These are phyloP conservation scores for Sphaerulina musiva DNA, from an alignment of 2,329 filamentous ascomycete genomes.

Conservation along the genomic window DNA sequence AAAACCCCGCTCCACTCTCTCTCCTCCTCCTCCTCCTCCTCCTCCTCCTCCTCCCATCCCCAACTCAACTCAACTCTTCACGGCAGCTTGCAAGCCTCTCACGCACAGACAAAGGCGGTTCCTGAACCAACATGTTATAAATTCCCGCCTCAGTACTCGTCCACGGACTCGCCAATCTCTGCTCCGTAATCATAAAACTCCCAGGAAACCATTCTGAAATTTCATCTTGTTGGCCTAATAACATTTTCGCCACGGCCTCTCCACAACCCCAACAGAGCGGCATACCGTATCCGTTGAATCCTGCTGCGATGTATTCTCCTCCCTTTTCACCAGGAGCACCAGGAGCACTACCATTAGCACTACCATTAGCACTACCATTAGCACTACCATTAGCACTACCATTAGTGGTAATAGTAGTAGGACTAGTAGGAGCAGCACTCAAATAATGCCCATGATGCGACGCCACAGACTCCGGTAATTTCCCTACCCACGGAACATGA, in stretches of 20 bases:
- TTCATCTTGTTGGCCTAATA: slow-evolving; percentile 13
- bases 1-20: too few species aligned
- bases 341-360: too few species aligned
- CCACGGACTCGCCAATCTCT: slow-evolving; percentile 12
- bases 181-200: slow-evolving; percentile 14
- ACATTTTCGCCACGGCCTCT: slow-evolving; percentile 22
- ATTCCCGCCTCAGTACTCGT: slow-evolving; percentile 15
- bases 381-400: too few species aligned
- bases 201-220: slow-evolving; percentile 14
- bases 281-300: slow-evolving; percentile 23
- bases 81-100: neutral
- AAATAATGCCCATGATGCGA: neutral
- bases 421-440: too few species aligned
- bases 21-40: too few species aligned
- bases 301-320: slow-evolving; percentile 20
- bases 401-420: too few species aligned
- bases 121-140: slow-evolving; percentile 12
- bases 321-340: neutral
- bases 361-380: too few species aligned
- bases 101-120: neutral
- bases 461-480: slow-evolving; percentile 5
- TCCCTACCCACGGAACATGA: slow-evolving; percentile 16
- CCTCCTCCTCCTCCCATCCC: too few species aligned
- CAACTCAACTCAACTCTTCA: neutral
- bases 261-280: slow-evolving; percentile 21